Base-by-base conservation (phyloP, 768 basidiomycete species). In the Amanita rubescens region DNA sequence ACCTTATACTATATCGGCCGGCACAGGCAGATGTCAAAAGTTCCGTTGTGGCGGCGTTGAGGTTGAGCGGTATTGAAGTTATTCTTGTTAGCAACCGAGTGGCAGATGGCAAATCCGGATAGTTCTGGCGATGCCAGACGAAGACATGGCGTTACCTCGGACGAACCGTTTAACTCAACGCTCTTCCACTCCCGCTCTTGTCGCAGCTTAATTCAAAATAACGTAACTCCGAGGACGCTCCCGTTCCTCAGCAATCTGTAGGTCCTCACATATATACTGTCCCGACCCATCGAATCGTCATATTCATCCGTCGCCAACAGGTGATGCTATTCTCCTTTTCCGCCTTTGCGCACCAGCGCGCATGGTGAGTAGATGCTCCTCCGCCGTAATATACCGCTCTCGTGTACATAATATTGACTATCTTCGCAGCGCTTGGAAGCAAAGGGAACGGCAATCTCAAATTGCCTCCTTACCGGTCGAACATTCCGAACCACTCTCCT, bases 401-500 rank as follows among this genome's bases (percentile, higher is more conserved):
- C 19, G 15, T 35, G 44, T 54, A 54, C 46, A 48, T 54, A 49
- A 48, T 43, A 43, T 41, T 53, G 43, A 53, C 30, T 32, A 34
- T 20, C 35, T 48, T 32, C 42, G 45, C 34, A 79, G 77, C 62
- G 64, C 67, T 55, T 66, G 68, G 67, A 77, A 77, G 62, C 75
- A 74, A 63, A 59, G 65, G 51, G 71, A 76, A 58, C 73, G 75
- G 49, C 69, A 74, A 63, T 65, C 67, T 27, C 65, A 72, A 59
- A 67, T 77, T 57, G 71, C 71, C 57, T 66, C 72, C 15, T 67
- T 76, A 24, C 67, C 71, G 33, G 59, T 68, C 55, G 46, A 61
- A 51, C 75, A 72, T 55, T 70, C 71, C 14, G 54, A 65, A 22
- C 70, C 71, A 57, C 76, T 76, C 54, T 73, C 76, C 37, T 61